Evolutionary conservation across 2,329 filamentous ascomycete genomes (phyloP), one percentile per base, ranked within the genome.

Genomic region (Penicillium sp.): DNA sequence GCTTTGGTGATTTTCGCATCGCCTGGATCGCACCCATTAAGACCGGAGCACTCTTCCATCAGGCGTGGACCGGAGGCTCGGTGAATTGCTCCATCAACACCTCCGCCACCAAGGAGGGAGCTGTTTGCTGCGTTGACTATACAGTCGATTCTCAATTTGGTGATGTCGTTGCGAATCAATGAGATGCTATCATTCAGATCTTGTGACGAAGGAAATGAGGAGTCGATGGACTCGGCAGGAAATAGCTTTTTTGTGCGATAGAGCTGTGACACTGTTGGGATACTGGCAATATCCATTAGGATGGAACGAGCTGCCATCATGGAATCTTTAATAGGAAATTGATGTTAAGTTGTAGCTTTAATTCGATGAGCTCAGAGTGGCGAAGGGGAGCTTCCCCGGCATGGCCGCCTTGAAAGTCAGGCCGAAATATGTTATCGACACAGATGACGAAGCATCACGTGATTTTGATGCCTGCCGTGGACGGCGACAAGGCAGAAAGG

Each of bases 81-180:
- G 70, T 97, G 94, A 62, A 97, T 97, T 23, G 91, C 89, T 33
- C 88, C 89, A 66, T 92, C 88, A 13, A 97, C 91, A 29, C 94
- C 94, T n/a, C 91, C 91, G 46, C 94, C 94, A 48, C 92, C 91
- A 0, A 89, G 80, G 0, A 97, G 83, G 1, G 80, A 81, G 8
- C 73, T 75, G 71, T 97, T 97, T 37, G 94, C 93, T 1, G 94
- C 93, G 70, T 97, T 97, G 70, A 97, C 92, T 61, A 97, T 94
- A 58, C 88, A 88, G 66, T 91, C 90, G 39, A 91, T 81, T 26
- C 80, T 70, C 3, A 97, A 83, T 12, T 79, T 85, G 12, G 92
- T 97, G 71, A 97, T 95, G 70, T 96, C 91, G 61, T 84, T 84
- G 50, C 84, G 82, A 59, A 91, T 80, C 30, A 93, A 75, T 39